phyloP scores from a whole-genome alignment of 805 yeast species.

The Ogataea angusta region DNA sequence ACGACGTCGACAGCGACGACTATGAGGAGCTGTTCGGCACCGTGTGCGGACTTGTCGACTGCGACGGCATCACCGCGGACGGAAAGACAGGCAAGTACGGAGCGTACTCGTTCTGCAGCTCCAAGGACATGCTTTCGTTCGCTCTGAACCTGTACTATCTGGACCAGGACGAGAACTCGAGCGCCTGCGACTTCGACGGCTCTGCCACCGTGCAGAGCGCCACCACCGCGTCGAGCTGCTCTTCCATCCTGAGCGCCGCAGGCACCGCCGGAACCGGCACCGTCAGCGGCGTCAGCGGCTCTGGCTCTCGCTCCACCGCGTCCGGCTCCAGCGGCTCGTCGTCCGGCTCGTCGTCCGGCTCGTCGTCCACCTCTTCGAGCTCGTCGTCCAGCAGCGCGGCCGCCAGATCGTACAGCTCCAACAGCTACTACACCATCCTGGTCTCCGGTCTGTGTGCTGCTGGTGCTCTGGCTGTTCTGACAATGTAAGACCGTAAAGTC shows the following conservation, averaged over 20 bases:
- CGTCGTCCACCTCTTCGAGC: neutral
- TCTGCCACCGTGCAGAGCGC: constrained; percentile 53
- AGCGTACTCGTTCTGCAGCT: constrained; percentile 66
- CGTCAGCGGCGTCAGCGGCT: constrained; percentile 46
- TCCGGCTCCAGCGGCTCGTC: constrained; percentile 18
- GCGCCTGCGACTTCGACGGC: constrained; percentile 69
- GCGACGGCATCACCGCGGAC: constrained; percentile 59
- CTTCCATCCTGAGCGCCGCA: constrained; percentile 57
- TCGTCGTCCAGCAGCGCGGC: constrained; percentile 8
- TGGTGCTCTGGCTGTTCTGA: constrained; percentile 22
- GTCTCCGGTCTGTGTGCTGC: constrained; percentile 16
- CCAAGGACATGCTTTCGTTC: constrained; percentile 62
- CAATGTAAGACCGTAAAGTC: constrained; percentile 17
- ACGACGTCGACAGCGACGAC: constrained; percentile 50
- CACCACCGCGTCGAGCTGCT: constrained; percentile 51
- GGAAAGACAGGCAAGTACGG: constrained; percentile 71
- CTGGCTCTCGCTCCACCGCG: constrained; percentile 23
- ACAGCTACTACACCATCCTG: constrained; percentile 5
- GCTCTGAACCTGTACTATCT: constrained; percentile 63
- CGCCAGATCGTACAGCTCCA: constrained; percentile 7
- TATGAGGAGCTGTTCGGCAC: constrained; percentile 56
- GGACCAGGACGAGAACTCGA: constrained; percentile 37
- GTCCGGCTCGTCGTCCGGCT: constrained; percentile 9
- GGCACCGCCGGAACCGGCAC: constrained; percentile 69
- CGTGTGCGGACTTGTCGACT: constrained; percentile 54